Evolutionary conservation across 139 green algal genomes (phyloP), one percentile per base, ranked within the genome.

Genomic region (Chlamydomonas incerta): DNA sequence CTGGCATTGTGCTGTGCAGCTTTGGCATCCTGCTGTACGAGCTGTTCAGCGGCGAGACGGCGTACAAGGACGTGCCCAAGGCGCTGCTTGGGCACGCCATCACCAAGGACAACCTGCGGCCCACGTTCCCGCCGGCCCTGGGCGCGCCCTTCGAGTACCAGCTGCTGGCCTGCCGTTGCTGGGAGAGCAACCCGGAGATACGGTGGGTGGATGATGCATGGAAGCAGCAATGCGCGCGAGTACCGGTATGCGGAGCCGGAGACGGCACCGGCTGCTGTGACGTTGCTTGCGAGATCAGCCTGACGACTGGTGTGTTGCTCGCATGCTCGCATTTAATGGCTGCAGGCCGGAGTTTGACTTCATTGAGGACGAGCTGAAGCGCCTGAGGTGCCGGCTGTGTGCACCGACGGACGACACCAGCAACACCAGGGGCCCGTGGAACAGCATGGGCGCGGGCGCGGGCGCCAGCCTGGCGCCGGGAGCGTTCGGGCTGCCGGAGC

Each of bases 151-250:
- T 85, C 47, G 80, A 85, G 47, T 85, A 74, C 41, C 77, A 89
- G 80, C 85, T 90, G 65, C 82, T 92, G 47, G 86, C 86, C 13
- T 90, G 75, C 80, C 33, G 89, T 29, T 92, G 89, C 89, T 92
- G 89, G 89, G 86, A 92, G 85, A 92, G 68, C 52, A 85, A 90
- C 67, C 34, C 86, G 29, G 70, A 83, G 72, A 88, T 91, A 31
- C 72, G 88, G 77, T 83, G 47, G 9, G 70, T 5, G 23, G 14
- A 4, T 9, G 31, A 46, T 8, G 57, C n/a, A n/a, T n/a, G n/a
- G n/a, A n/a, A n/a, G n/a, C n/a, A n/a, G n/a, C n/a, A n/a, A n/a
- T n/a, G n/a, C n/a, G n/a, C n/a, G n/a, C n/a, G n/a, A n/a, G n/a
- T n/a, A n/a, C n/a, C n/a, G n/a, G n/a, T n/a, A n/a, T n/a, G n/a